Evolutionary conservation across 192 early-diverging fungal genomes (phyloP).

Genomic region (Coemansia sp.): DNA sequence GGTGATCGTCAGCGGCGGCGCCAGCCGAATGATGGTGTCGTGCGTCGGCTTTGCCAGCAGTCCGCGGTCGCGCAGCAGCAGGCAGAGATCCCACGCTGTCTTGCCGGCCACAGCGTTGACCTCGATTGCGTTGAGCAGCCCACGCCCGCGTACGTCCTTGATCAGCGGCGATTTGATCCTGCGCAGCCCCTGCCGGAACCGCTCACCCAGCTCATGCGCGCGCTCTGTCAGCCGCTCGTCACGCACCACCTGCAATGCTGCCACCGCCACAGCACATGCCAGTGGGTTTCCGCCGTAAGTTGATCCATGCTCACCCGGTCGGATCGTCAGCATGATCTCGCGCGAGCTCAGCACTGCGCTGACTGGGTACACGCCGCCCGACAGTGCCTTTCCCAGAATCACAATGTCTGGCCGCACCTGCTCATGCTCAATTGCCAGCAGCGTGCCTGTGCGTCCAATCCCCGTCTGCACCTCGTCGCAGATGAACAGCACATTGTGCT

Average conservation of each 20-base stretch:
- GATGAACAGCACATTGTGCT: conserved; percentile 97
- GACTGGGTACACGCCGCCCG: conserved; percentile 96
- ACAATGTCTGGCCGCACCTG: conserved; percentile 89
- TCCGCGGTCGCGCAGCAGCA: conserved; percentile 88
- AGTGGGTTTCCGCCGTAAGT: conserved; percentile 98
- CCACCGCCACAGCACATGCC: conserved; percentile 90
- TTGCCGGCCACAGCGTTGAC: conserved; percentile 84
- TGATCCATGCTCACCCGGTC: conserved; percentile 93
- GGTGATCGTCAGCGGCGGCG: conserved; percentile 94
- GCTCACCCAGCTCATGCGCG: conserved; percentile 72
- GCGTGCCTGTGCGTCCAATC: conserved; percentile 87
- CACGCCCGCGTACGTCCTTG: conserved; percentile 81
- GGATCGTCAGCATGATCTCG: conserved; percentile 78
- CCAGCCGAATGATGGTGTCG: conserved; percentile 95
- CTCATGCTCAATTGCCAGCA: conserved; percentile 95
- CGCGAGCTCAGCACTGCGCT: conserved; percentile 85
- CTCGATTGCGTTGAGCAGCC: conserved; percentile 94
- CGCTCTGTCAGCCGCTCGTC: conserved; percentile 90
- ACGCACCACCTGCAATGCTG: conserved; percentile 90
- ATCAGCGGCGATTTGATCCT: conserved; percentile 79
- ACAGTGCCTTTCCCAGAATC: conserved; percentile 96
- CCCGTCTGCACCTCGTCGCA: conserved; percentile 99
- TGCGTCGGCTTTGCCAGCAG: conserved; percentile 98
- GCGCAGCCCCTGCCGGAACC: conserved; percentile 76
- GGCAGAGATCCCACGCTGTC: conserved; percentile 96